phyloP scores from a whole-genome alignment of 2,329 filamentous ascomycete genomes.

The Xylariomycetidae sp. region DNA sequence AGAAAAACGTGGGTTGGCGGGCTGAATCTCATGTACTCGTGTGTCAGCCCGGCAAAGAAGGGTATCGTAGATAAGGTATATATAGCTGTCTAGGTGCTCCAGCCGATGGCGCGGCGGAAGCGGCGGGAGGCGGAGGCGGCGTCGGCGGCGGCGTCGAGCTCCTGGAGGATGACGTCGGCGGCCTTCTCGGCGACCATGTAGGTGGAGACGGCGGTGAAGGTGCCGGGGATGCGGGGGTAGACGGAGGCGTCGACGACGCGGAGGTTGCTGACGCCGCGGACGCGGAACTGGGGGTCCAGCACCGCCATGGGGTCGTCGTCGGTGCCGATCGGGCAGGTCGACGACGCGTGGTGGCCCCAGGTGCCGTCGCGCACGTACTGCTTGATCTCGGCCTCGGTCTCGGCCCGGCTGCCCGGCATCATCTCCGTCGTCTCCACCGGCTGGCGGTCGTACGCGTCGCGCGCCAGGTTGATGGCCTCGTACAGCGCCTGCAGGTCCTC shows the following conservation, averaged over 20 bases:
- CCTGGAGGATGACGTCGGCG: constrained; percentile 17
- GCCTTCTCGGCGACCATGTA: constrained; percentile 24
- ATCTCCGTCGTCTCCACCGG: constrained; percentile 28
- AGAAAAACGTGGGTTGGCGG: too few relatives aligned
- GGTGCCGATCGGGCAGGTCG: constrained; percentile 20
- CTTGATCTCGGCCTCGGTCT: constrained; percentile 16
- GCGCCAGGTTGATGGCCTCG: constrained; percentile 33
- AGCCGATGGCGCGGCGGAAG: too few relatives aligned
- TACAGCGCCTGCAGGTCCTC: constrained; percentile 19
- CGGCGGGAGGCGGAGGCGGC: too few relatives aligned
- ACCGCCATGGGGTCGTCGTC: constrained; percentile 46
- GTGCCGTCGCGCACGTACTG: constrained; percentile 10
- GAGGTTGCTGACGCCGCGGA: constrained; percentile 43
- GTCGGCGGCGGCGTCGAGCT: background rate
- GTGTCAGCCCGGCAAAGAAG: too few relatives aligned
- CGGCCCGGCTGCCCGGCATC: constrained; percentile 7
- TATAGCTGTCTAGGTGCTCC: too few relatives aligned
- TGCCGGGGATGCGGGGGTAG: constrained; percentile 42
- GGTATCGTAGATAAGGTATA: too few relatives aligned
- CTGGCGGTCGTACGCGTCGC: constrained; percentile 35
- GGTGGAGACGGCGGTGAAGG: constrained; percentile 21
- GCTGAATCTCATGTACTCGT: too few relatives aligned
- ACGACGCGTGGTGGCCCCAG: constrained; percentile 20
- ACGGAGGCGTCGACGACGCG: constrained; percentile 50
- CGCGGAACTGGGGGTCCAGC: constrained; percentile 44